Evolutionary conservation across 305 asterid species (phyloP), one percentile per base, ranked within the genome.

Genomic region (Euphrasia arctica): DNA sequence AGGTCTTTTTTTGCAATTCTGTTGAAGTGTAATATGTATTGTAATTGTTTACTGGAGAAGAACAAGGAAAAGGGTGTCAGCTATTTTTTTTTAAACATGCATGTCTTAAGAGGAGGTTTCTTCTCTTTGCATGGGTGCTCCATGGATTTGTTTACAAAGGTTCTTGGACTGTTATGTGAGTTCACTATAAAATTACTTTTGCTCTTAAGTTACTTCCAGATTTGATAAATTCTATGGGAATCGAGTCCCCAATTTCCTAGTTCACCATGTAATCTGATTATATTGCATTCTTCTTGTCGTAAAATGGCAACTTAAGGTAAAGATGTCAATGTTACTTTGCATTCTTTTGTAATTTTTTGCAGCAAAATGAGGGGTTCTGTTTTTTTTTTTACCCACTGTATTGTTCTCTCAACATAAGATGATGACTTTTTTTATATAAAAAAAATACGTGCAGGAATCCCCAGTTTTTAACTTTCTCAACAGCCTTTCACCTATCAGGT

Each of bases 401-500:
- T 60, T 60, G 47, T 13, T 58, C 58, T 71, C 28, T 13, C 12
- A 34, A 60, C n/a, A 12, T 5, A 47, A 12, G 50, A 10, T 64
- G 66, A 34, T 15, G n/a, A 12, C 14, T 64, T 54, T 9, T 52
- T 45, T 45, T 45, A 10, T 11, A 2, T 2, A 7, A 2, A 11
- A 9, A 7, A 2, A 11, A 7, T 9, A 12, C 13, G 0, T 47
- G 84, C 95, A 94, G 99, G 99, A 94, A 27, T 94, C 98, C 34
- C 99, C 99, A 8, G 89, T 94, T 62, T 91, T 75, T 48, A 94
- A 75, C 78, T 94, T 88, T 59, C 89, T 94, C 68, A 91, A 88
- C 80, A 90, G 58, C 68, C 96, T 94, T 64, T 94, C 99, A 15
- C 99, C 99, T 27, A 94, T 94, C 72, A 79, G 85, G 77, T 90